These are phyloP conservation scores for Malus sieversii DNA, from an alignment of 306 rosid genomes.

Conservation along the genomic window DNA sequence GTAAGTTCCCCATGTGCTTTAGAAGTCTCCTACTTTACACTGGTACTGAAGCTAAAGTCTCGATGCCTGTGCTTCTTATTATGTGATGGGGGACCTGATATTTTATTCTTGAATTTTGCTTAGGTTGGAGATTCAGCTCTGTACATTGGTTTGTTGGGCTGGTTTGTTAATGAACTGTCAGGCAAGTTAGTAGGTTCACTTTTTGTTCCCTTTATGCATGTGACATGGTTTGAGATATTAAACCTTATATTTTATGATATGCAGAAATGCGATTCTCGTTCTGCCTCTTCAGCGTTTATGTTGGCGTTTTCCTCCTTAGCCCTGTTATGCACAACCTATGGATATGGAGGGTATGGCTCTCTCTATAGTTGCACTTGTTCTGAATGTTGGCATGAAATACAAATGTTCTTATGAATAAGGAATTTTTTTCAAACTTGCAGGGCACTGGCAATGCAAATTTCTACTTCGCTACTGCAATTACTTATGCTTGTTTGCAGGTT, in stretches of 20 bases:
- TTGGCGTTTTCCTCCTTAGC: constrained; percentile 87
- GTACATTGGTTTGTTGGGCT: constrained; percentile 71
- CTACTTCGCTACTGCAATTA: constrained; percentile 86
- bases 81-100: constrained; percentile 6
- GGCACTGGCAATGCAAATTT: constrained; percentile 97
- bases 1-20: constrained; percentile 23
- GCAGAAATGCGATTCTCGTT: constrained; percentile 86
- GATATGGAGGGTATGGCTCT: constrained; percentile 88
- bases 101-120: constrained; percentile 10
- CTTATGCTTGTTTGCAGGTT: constrained; percentile 89
- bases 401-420: background rate
- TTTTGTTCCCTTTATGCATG: background rate
- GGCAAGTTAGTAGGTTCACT: constrained; percentile 33
- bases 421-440: constrained; percentile 39
- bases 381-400: background rate
- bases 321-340: constrained; percentile 99
- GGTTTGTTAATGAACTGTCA: constrained; percentile 74
- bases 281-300: constrained; percentile 77
- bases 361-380: constrained; percentile 12
- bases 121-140: constrained; percentile 94
- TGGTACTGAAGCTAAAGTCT: background rate
- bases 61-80: background rate
- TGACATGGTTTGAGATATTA: constrained; percentile 8
- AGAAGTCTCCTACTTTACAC: background rate
- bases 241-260: constrained; percentile 28